Evolutionary conservation across 345 rosid species (phyloP).

Genomic region (Cardamine chenopodiifolia): DNA sequence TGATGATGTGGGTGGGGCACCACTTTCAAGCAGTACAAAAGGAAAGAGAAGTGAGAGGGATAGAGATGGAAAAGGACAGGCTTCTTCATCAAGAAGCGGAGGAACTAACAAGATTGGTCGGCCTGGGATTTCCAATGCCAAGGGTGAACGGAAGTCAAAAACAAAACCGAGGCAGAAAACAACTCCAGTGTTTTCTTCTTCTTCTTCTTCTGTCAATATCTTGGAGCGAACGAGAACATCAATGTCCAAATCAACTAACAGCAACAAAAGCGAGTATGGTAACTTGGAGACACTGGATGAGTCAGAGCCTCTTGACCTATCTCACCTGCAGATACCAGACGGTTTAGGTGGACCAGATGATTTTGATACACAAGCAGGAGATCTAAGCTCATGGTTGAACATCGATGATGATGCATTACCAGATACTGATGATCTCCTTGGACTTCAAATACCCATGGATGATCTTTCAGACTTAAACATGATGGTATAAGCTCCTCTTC

Average conservation of each 20-base stretch:
- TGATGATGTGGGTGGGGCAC: constrained; percentile 83
- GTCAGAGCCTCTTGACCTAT: constrained; percentile 66
- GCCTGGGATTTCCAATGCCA: constrained; percentile 65
- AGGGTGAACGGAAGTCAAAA: constrained; percentile 89
- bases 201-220: constrained; percentile 61
- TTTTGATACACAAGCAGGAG: constrained; percentile 64
- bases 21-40: constrained; percentile 75
- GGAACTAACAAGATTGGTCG: constrained; percentile 80
- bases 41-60: constrained; percentile 98
- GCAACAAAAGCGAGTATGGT: constrained; percentile 57
- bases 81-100: constrained; percentile 65
- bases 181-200: constrained; percentile 55
- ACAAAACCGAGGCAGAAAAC: constrained; percentile 91
- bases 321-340: constrained; percentile 72
- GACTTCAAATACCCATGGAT: constrained; percentile 99
- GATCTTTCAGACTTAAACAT: constrained; percentile 93
- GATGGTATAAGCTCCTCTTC: constrained; percentile 71
- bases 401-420: constrained; percentile 90
- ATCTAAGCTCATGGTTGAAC: constrained; percentile 91
- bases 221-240: constrained; percentile 64
- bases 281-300: constrained; percentile 70
- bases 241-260: constrained; percentile 53
- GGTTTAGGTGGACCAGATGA: constrained; percentile 61
- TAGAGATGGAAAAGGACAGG: constrained; percentile 89
- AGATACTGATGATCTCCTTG: constrained; percentile 75